Base-by-base conservation (phyloP, 2,329 filamentous ascomycete species). In the Aureobasidium sp. region DNA sequence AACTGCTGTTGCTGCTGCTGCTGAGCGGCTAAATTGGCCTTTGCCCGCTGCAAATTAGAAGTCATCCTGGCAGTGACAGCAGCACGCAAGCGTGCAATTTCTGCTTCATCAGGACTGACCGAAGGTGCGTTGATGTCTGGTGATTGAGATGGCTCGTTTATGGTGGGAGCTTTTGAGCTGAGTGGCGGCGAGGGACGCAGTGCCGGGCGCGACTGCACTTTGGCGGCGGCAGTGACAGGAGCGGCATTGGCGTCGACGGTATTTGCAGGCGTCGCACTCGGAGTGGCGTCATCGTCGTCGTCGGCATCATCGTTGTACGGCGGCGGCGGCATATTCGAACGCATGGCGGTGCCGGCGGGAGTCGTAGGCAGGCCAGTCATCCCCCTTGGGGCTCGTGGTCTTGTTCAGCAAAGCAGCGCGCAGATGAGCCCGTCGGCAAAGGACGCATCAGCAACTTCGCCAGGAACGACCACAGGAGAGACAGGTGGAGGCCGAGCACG, bases 21-120 rank as follows among this genome's bases (percentile, higher is more conserved):
- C 25, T 59, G 57, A 49, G 44, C 42, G 32, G 47, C 34, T 32
- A 47, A 11, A 16, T 51, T 44, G 25, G n/a, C 42, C 58, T 61
- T 61, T 65, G 62, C 48, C 64, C 64, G 55, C 62, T 64, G 50
- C 66, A 63, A 51, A 63, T 67, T 77, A 73, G 66, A 76, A 70
- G 62, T 76, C 71, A 78, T 67, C 64, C 73, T 76, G 55, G 74
- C 69, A 66, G 77, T 75, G 54, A 78, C 71, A 21, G 69, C 69
- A 41, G 67, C 72, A 54, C 72, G 74, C 64, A 78, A 66, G 25
- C 74, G 69, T 66, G 65, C 66, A 49, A 71, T 61, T 44, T 65
- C 65, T 58, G 66, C 68, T 49, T 69, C 67, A 61, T 67, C 65
- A 8, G 69, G 73, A 59, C 53, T 57, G 34, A 51, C 61, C 1